phyloP scores from a whole-genome alignment of 2,329 filamentous ascomycete genomes.

The Penicillium sp. region DNA sequence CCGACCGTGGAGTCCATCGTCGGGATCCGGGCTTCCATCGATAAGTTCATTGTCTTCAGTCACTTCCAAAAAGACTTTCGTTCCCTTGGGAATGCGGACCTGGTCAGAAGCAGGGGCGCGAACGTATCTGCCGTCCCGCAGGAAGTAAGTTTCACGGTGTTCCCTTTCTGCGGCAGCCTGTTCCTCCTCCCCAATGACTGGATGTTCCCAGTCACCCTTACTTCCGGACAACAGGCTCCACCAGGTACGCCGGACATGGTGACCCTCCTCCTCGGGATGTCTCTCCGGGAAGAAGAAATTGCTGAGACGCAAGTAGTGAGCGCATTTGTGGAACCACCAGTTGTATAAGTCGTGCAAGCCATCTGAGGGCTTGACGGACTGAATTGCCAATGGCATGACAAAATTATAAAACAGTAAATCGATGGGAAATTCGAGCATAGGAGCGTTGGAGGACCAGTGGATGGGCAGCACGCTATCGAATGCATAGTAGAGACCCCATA shows the following conservation, averaged over 20 bases:
- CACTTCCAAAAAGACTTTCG: conserved; percentile 75
- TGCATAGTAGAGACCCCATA: conserved; percentile 77
- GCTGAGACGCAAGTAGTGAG: conserved; percentile 73
- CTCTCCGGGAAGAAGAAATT: conserved; percentile 92
- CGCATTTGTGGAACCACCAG: conserved; percentile 94
- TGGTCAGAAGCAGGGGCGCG: conserved; percentile 93
- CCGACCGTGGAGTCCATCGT: conserved; percentile 60
- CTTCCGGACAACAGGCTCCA: conserved; percentile 33
- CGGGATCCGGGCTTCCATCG: conserved; percentile 57
- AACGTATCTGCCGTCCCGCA: conserved; percentile 76
- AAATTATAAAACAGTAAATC: conserved; percentile 97
- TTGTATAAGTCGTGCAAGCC: conserved; percentile 80
- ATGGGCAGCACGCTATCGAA: conserved; percentile 77
- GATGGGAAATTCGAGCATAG: conserved; percentile 88
- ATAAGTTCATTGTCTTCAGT: conserved; percentile 63
- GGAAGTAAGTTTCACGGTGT: conserved; percentile 49
- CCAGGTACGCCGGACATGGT: conserved; percentile 62
- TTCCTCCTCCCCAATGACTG: conserved; percentile 35
- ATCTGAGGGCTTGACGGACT: conserved; percentile 80
- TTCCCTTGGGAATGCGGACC: conserved; percentile 85
- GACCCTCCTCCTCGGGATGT: conserved; percentile 76
- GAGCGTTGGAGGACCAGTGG: conserved; percentile 88
- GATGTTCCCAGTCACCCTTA: conserved; percentile 38
- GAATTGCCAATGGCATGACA: conserved; percentile 82
- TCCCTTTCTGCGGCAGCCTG: conserved; percentile 41